A percentile compares a stretch with the other conserved stretches of the same genome.
Evolutionary conservation across 2,329 filamentous ascomycete genomes (phyloP).

Genomic region (Spiromastix sp.): DNA sequence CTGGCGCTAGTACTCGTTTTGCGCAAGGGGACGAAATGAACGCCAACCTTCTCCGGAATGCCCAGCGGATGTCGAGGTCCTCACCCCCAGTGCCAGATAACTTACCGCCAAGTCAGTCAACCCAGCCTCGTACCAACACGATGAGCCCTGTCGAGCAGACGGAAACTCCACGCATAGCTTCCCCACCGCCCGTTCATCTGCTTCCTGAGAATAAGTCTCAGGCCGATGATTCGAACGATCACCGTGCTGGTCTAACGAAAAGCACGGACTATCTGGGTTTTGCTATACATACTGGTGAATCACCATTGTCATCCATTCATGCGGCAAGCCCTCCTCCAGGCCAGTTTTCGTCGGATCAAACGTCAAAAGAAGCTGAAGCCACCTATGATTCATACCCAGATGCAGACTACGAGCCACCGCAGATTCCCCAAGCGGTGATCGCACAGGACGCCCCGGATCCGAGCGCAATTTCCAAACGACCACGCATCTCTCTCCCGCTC

Average conservation of each 20-base stretch:
- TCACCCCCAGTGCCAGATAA: conserved; percentile 28
- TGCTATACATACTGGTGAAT: conserved; percentile 25
- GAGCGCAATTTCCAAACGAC: conserved; percentile 20
- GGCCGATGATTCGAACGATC: no score
- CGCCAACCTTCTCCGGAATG: conserved; percentile 45
- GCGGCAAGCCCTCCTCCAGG: conserved; percentile 10
- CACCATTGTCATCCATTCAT: conserved; percentile 2
- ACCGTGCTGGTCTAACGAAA: conserved; percentile 19
- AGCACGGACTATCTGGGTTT: conserved; percentile 30
- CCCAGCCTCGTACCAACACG: background rate
- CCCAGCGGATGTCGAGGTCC: conserved; percentile 48
- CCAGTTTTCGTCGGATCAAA: conserved; percentile 10
- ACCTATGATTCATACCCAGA: no score
- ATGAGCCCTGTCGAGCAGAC: background rate
- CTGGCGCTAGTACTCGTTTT: conserved; percentile 36
- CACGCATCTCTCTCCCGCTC: conserved; percentile 29
- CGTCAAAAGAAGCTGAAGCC: background rate
- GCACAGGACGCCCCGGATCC: conserved; percentile 10
- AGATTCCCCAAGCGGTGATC: background rate
- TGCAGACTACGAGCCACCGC: background rate
- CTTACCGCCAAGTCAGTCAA: background rate
- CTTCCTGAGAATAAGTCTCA: background rate
- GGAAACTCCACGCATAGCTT: background rate
- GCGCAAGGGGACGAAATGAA: conserved; percentile 37
- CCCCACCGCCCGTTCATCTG: background rate